phyloP scores from a whole-genome alignment of 2,329 filamentous ascomycete species.

The Ophiostoma pallidulum region DNA sequence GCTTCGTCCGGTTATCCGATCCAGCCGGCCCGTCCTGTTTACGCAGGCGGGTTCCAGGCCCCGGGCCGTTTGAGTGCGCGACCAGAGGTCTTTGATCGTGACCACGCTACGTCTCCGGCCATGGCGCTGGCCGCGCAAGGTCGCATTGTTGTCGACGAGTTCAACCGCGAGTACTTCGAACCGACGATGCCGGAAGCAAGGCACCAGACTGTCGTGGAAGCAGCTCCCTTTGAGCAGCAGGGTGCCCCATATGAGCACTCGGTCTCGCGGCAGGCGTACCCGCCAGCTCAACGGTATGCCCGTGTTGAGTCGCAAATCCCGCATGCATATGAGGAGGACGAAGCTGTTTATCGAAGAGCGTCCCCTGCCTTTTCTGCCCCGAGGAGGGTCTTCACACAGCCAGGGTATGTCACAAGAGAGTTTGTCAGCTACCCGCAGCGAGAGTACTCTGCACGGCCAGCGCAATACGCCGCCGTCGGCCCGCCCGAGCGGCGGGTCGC shows the following conservation, averaged over 20 bases:
- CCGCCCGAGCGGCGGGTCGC: background rate
- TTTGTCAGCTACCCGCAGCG: constrained; percentile 47
- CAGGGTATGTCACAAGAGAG: constrained; percentile 42
- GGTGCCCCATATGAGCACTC: constrained; percentile 55
- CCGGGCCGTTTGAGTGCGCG: constrained; percentile 37
- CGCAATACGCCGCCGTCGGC: constrained; percentile 11
- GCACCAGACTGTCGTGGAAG: background rate
- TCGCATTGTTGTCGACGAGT: constrained; percentile 74
- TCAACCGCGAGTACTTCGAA: constrained; percentile 68
- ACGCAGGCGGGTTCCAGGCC: constrained; percentile 22
- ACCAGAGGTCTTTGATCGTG: constrained; percentile 35
- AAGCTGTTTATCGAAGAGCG: constrained; percentile 38
- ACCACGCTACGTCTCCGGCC: constrained; percentile 39
- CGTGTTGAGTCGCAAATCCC: constrained; percentile 44
- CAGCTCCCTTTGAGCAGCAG: constrained; percentile 15
- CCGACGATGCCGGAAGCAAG: constrained; percentile 26
- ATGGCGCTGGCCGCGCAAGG: constrained; percentile 30
- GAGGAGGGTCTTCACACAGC: constrained; percentile 52
- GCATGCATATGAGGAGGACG: constrained; percentile 40
- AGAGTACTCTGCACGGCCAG: constrained; percentile 46
- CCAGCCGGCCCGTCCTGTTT: background rate
- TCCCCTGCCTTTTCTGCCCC: constrained; percentile 38
- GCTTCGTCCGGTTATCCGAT: constrained; percentile 1
- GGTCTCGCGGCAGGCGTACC: constrained; percentile 18
- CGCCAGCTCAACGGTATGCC: constrained; percentile 19